These are phyloP conservation scores for Phytophthora pistaciae DNA, from an alignment of 352 stramenopile species.

Conservation along the genomic window DNA sequence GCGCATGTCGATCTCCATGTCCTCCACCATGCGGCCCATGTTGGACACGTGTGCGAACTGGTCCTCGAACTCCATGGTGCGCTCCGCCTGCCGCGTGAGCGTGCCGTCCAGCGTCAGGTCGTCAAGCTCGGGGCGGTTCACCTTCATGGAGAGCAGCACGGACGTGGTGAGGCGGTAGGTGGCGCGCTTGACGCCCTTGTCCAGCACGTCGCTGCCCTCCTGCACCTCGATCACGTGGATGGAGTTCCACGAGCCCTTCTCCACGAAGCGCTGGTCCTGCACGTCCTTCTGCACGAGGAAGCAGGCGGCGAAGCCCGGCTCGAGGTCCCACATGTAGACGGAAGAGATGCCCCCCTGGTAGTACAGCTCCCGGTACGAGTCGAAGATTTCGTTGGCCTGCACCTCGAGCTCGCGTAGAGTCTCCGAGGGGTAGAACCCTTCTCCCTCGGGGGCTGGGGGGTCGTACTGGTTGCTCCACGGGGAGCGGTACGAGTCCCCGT, in stretches of 20 bases:
- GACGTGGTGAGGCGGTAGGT: conserved; percentile 95
- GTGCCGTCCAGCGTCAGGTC: conserved; percentile 92
- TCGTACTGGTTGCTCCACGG: conserved; percentile 96
- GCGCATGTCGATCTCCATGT: conserved; percentile 96
- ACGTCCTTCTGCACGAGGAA: conserved; percentile 97
- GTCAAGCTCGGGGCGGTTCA: conserved; percentile 82
- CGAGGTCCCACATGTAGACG: conserved; percentile 96
- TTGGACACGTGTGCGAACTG: conserved; percentile 93
- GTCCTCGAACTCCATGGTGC: conserved; percentile 77
- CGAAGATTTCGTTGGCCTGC: conserved; percentile 97
- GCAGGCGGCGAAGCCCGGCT: conserved; percentile 93
- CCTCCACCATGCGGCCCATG: conserved; percentile 96
- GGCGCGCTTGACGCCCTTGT: conserved; percentile 60
- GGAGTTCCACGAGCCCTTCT: conserved; percentile 93
- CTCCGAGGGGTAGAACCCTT: conserved; percentile 93
- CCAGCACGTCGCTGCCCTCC: conserved; percentile 44
- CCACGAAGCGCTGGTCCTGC: conserved; percentile 78
- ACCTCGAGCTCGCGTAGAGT: conserved; percentile 92
- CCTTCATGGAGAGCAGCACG: conserved; percentile 92
- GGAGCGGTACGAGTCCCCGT: conserved; percentile 93
- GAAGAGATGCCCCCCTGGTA: conserved; percentile 94
- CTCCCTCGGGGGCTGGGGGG: conserved; percentile 72
- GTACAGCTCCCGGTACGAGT: conserved; percentile 97
- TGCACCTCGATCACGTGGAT: conserved; percentile 96
- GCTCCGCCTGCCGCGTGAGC: conserved; percentile 87